Conservation (phyloP, 768 basidiomycete species). For the Cubamyces lactineus region DNA sequence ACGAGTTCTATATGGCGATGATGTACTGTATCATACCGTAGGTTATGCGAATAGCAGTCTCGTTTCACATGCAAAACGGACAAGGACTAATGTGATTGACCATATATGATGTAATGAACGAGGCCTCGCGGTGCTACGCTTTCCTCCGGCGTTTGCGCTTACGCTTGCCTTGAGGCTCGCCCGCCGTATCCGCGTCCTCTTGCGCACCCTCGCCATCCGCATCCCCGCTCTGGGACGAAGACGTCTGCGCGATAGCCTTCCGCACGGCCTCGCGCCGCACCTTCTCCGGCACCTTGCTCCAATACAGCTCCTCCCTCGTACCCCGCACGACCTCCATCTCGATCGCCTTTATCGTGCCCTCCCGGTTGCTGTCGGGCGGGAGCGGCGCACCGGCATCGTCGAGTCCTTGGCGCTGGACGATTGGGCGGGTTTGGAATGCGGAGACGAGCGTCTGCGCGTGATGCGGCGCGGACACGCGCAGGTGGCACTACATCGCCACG, state of each 20-base stretch:
- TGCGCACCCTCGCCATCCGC: neutral
- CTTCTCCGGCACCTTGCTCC: slow-evolving; percentile 80
- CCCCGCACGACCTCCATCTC: slow-evolving; percentile 61
- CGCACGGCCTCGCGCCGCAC: slow-evolving; percentile 63
- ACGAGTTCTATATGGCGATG: neutral
- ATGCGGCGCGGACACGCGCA: slow-evolving; percentile 61
- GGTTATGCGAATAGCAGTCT: neutral
- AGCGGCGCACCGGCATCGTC: slow-evolving; percentile 51
- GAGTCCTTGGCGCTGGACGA: slow-evolving; percentile 52
- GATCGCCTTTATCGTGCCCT: slow-evolving; percentile 37
- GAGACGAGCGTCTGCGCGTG: slow-evolving; percentile 49
- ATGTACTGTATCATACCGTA: slow-evolving; percentile 13
- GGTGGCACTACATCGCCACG: slow-evolving; percentile 56
- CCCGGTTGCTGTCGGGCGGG: neutral
- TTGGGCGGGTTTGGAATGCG: slow-evolving; percentile 44
- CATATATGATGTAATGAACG: too few relatives aligned
- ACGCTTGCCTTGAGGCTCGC: neutral
- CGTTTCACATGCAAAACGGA: too few relatives aligned
- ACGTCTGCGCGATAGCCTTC: slow-evolving; percentile 39
- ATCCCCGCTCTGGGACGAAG: neutral
- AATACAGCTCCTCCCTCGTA: slow-evolving; percentile 70
- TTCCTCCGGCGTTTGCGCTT: slow-evolving; percentile 13
- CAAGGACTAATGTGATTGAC: too few relatives aligned
- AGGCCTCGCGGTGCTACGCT: too few relatives aligned
- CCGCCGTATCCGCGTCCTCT: slow-evolving; percentile 7